Conservation (phyloP, 371 early-diverging fungal species). For the Mortierella sp. region DNA sequence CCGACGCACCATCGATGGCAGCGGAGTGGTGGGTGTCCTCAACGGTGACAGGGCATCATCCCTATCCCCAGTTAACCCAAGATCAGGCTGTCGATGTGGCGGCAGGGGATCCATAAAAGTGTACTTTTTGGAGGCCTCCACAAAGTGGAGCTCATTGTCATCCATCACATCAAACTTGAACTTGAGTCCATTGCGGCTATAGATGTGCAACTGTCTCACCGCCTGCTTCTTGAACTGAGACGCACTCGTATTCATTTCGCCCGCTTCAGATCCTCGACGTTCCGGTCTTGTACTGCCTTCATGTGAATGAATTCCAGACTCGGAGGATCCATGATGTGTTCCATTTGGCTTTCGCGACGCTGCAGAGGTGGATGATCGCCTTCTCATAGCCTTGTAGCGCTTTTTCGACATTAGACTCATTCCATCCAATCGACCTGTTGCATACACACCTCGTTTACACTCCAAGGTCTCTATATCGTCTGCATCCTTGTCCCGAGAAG, state of each 20-base stretch:
- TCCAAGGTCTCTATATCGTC: constrained; percentile 23
- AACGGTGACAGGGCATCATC: constrained; percentile 8
- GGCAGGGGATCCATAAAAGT: constrained; percentile 52
- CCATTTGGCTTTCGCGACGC: constrained; percentile 6
- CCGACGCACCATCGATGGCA: constrained; percentile 3
- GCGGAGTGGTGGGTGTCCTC: constrained; percentile 6
- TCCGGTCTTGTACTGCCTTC: neutral
- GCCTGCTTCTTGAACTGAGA: constrained; percentile 46
- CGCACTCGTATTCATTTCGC: constrained; percentile 1
- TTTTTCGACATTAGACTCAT: constrained; percentile 40
- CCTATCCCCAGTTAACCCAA: constrained; percentile 8
- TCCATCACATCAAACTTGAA: constrained; percentile 55
- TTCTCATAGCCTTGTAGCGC: constrained; percentile 16
- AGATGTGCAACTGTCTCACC: constrained; percentile 42
- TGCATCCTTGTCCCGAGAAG: constrained; percentile 44
- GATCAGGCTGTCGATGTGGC: constrained; percentile 37
- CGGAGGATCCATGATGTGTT: neutral
- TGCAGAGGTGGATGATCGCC: constrained; percentile 16
- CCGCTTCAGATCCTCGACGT: constrained; percentile 14
- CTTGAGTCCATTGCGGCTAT: constrained; percentile 52
- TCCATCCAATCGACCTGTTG: constrained; percentile 39
- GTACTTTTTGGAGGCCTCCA: constrained; percentile 51
- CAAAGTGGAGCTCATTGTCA: constrained; percentile 50
- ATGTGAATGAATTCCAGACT: neutral
- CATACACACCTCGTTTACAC: constrained; percentile 31